Evolutionary conservation across 1,284 basidiomycete species (phyloP).

Genomic region (Golubevia sp.): DNA sequence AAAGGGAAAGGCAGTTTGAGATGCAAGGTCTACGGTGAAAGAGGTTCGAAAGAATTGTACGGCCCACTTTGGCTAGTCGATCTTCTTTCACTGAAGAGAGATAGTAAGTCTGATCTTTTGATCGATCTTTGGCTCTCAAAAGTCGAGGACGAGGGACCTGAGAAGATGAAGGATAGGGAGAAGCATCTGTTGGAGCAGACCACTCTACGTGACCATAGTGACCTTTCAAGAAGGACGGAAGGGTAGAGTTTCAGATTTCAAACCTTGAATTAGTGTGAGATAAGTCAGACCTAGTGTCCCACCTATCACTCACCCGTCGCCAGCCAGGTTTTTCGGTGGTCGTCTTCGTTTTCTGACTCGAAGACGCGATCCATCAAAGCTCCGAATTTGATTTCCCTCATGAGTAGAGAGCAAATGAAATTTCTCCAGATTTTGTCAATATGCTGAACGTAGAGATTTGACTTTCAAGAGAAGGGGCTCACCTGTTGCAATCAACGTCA

Average conservation of each 20-base stretch:
- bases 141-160: constrained; percentile 8
- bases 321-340: constrained; percentile 64
- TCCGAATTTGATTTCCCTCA: constrained; percentile 90
- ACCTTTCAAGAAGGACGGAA: constrained; percentile 65
- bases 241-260: no score
- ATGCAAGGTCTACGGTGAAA: neutral
- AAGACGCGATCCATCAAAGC: constrained; percentile 70
- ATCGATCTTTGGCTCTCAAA: constrained; percentile 38
- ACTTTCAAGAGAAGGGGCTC: constrained; percentile 19
- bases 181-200: constrained; percentile 40
- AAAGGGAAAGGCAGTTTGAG: neutral
- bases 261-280: no score
- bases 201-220: constrained; percentile 84
- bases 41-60: neutral
- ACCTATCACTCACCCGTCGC: constrained; percentile 71
- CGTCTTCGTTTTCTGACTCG: neutral
- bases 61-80: constrained; percentile 13
- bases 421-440: neutral
- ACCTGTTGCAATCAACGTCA: constrained; percentile 91
- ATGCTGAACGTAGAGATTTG: neutral
- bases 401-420: neutral
- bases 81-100: constrained; percentile 66
- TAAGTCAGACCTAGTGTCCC: neutral
- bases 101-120: constrained; percentile 94
- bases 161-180: constrained; percentile 12